A percentile compares a stretch with the other conserved stretches of the same genome.
Conservation (phyloP, 345 rosid species). For the Camelina neglecta region DNA sequence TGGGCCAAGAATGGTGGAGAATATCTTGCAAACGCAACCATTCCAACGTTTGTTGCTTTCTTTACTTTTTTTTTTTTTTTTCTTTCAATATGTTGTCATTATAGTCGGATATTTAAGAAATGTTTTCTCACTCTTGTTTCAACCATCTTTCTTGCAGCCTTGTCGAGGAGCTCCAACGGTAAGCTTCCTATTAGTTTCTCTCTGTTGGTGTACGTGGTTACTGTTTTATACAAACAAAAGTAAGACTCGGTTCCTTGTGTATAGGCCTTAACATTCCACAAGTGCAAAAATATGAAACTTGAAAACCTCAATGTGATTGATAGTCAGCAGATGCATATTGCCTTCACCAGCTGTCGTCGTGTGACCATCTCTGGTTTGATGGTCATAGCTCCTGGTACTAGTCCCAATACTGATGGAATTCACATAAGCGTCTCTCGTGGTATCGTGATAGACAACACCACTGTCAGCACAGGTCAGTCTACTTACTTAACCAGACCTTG, state of each 20-base stretch:
- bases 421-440: slow-evolving; percentile 79
- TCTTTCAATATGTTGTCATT: neutral
- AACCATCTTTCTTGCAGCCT: slow-evolving; percentile 58
- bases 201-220: neutral
- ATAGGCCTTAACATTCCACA: slow-evolving; percentile 88
- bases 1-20: slow-evolving; percentile 90
- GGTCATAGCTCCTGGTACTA: slow-evolving; percentile 69
- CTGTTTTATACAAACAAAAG: neutral
- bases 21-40: slow-evolving; percentile 74
- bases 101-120: no score
- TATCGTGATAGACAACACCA: slow-evolving; percentile 57
- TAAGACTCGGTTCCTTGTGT: slow-evolving; percentile 26
- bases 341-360: slow-evolving; percentile 70
- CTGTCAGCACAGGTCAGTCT: slow-evolving; percentile 68
- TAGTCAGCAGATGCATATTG: slow-evolving; percentile 83
- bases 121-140: slow-evolving; percentile 37
- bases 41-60: slow-evolving; percentile 39
- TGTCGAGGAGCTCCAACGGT: slow-evolving; percentile 97
- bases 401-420: slow-evolving; percentile 96
- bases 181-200: slow-evolving; percentile 38
- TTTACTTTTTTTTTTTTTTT: neutral
- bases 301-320: slow-evolving; percentile 56
- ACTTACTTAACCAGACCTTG: slow-evolving; percentile 19
- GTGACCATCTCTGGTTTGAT: slow-evolving; percentile 53
- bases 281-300: slow-evolving; percentile 75